Evolutionary conservation across 331 rosid species (phyloP), one percentile per base, ranked within the genome.

Genomic region (Arachis monticola): DNA sequence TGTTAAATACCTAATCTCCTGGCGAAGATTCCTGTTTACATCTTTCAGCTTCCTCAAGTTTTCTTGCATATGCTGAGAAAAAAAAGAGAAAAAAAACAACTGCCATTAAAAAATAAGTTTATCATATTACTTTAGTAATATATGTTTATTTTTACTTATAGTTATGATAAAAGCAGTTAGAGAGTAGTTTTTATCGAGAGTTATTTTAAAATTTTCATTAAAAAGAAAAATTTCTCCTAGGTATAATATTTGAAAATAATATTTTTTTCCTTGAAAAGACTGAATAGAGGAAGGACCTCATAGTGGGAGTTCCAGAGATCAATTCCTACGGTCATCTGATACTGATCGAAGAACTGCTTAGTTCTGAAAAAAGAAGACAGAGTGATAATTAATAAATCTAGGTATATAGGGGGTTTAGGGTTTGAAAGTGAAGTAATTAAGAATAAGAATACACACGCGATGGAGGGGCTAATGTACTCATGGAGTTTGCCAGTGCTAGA

Each of bases 301-400:
- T 86, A 92, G 70, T 90, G 96, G 9, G 96, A 68, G 76, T 58
- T 88, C 98, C 98, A 94, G 0, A 94, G 79, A 82, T 91, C 97
- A 14, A 55, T 66, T 58, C 87, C 91, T 2, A 40, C 50, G n/a
- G 83, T 74, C 82, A 77, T 84, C 82, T 86, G 96, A 74, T 88
- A 94, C 79, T 83, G 81, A 83, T 94, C 99, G 60, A 82, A 81
- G 6, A 94, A 52, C 64, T 92, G 86, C 87, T 92, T 94, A 30
- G 95, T 90, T 69, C 96, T 91, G 10, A 9, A 4, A 7, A 7
- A 48, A 10, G 9, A 2, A 7, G 4, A 47, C 32, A 4, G 0
- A 3, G 3, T 6, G 11, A 3, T 6, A 48, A 48, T 0, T 12
- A 38, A 60, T 57, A 38, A 62, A 62, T 38, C 45, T 0, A 62